phyloP scores from a whole-genome alignment of 2,329 filamentous ascomycete species.

The Zymoseptoria tritici region DNA sequence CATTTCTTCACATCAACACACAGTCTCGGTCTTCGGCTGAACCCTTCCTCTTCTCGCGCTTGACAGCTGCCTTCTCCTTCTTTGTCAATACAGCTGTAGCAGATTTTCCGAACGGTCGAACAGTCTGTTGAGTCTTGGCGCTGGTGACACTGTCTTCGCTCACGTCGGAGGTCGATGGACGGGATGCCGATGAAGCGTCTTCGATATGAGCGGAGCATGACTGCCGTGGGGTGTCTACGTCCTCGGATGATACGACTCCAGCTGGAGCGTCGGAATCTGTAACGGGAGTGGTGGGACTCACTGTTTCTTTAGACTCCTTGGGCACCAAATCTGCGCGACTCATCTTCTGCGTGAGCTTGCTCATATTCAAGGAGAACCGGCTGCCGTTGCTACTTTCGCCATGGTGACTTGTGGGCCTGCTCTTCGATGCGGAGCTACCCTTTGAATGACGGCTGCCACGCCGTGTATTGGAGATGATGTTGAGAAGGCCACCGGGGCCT shows the following conservation, averaged over 20 bases:
- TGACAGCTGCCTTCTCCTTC: slow-evolving; percentile 25
- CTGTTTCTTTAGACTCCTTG: neutral
- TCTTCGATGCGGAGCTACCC: slow-evolving; percentile 27
- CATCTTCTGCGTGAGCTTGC: slow-evolving; percentile 34
- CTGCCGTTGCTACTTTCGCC: slow-evolving; percentile 18
- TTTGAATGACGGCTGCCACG: slow-evolving; percentile 20
- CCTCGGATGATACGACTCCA: neutral
- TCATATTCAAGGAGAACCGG: slow-evolving; percentile 38
- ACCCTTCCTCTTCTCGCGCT: slow-evolving; percentile 19
- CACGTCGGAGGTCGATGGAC: slow-evolving; percentile 2
- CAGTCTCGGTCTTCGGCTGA: slow-evolving; percentile 38
- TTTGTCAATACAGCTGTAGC: slow-evolving; percentile 12
- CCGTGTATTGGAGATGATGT: slow-evolving; percentile 23
- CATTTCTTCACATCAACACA: slow-evolving; percentile 34
- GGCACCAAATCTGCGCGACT: slow-evolving; percentile 13
- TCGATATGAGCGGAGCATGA: neutral
- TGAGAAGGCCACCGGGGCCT: slow-evolving; percentile 21
- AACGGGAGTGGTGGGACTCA: neutral
- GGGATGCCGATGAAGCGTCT: neutral
- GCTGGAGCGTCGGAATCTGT: neutral
- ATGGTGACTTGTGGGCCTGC: slow-evolving; percentile 34
- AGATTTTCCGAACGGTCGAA: neutral
- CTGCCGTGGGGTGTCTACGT: neutral
- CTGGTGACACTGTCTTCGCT: neutral
- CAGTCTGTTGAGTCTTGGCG: neutral